phyloP scores from a whole-genome alignment of 345 rosid genomes.

The Durio zibethinus region DNA sequence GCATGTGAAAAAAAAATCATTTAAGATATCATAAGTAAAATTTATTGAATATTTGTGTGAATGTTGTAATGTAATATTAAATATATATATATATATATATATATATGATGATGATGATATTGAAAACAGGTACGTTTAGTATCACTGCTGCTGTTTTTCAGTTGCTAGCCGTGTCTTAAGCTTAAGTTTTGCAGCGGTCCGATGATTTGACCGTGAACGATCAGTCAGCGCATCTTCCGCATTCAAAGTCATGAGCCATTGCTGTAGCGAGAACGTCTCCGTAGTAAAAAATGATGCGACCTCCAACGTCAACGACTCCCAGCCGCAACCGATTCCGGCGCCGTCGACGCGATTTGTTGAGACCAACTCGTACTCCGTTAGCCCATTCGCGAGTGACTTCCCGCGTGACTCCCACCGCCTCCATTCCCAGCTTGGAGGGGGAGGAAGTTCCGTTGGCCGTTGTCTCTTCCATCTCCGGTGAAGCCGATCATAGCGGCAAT shows the following conservation, averaged over 20 bases:
- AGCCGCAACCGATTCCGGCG: constrained; percentile 25
- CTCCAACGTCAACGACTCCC: constrained; percentile 28
- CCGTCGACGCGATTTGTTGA: constrained; percentile 29
- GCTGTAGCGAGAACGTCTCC: constrained; percentile 63
- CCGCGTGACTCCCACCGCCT: constrained; percentile 72
- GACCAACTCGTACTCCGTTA: constrained; percentile 48
- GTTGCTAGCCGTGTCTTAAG: constrained; percentile 3
- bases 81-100: too few relatives aligned
- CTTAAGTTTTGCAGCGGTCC: constrained; percentile 22
- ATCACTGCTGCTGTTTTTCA: not conserved
- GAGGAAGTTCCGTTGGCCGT: constrained; percentile 84
- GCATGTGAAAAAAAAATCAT: too few relatives aligned
- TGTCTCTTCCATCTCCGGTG: constrained; percentile 98
- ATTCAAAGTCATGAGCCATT: constrained; percentile 61
- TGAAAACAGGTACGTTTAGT: too few relatives aligned
- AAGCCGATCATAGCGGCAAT: constrained; percentile 84
- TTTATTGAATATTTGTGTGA: too few relatives aligned
- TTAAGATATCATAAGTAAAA: too few relatives aligned
- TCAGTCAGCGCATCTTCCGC: constrained; percentile 11
- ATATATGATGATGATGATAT: too few relatives aligned
- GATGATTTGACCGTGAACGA: constrained; percentile 38
- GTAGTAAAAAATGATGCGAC: constrained; percentile 25
- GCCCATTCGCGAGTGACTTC: constrained; percentile 77
- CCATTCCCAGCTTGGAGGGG: constrained; percentile 87
- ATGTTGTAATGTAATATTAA: too few relatives aligned